Conservation (phyloP, 805 yeast genomes). For the Wickerhamiella bombiphila region DNA sequence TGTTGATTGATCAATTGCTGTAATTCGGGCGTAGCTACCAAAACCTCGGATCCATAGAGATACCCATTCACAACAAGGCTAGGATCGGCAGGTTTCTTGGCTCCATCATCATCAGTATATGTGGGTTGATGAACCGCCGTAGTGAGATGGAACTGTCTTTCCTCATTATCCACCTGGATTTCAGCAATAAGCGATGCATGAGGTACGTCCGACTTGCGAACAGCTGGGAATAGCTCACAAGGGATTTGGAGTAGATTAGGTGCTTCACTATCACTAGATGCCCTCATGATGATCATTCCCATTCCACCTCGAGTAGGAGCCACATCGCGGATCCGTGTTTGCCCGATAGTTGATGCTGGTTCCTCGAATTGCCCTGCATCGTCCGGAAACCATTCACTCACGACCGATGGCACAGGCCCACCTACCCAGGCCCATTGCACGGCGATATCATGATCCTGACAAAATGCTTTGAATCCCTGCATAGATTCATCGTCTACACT, state of each 20-base stretch:
- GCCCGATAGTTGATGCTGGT: neutral
- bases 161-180: neutral
- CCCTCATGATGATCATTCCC: neutral
- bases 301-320: neutral
- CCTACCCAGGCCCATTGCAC: constrained; percentile 1
- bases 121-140: too few species aligned
- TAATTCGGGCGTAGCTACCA: constrained; percentile 3
- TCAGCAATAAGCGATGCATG: neutral
- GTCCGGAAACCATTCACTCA: neutral
- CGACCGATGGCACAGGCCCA: neutral
- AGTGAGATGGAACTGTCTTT: too few species aligned
- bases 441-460: neutral
- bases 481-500: neutral
- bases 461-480: neutral
- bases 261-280: too few species aligned
- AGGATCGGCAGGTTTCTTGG: neutral
- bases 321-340: neutral
- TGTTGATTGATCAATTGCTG: neutral
- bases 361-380: neutral
- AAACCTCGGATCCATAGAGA: constrained; percentile 9
- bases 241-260: neutral
- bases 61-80: constrained; percentile 2
- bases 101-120: neutral
- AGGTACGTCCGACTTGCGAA: neutral
- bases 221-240: neutral